Evolutionary conservation across 164 flowering plant genomes (phyloP), one percentile per base, ranked within the genome.

Genomic region (Vitis cinerea): DNA sequence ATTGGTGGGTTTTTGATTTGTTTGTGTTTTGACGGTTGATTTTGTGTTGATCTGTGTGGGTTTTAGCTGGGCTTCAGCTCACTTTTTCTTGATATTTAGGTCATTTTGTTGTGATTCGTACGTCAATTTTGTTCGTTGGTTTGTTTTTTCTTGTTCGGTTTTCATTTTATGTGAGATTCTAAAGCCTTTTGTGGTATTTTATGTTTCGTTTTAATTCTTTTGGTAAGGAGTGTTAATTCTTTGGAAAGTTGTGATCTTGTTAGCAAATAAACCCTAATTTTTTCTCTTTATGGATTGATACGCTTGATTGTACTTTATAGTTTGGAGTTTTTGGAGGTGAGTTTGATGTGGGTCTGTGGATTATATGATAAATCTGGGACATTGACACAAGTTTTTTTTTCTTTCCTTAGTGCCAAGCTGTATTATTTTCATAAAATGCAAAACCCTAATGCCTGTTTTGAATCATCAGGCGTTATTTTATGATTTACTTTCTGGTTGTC

Each of bases 381-480:
- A 70, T 59, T 15, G 1, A 14, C 50, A 27, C 48, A 44, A 11
- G 16, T 59, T 27, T 57, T 3, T 27, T 60, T 10, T 57, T 13
- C 10, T 37, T 14, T 15, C 48, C 10, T 12, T 49, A 37, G 56
- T 49, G 14, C 5, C 10, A 12, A 16, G 29, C 11, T 16, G 8
- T 3, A 11, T 57, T 17, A 65, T 19, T 56, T 31, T 27, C 47
- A 59, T 30, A 8, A 49, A 60, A 68, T 49, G 27, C 13, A 27
- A 74, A 78, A 69, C 81, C 81, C 81, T 78, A 78, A 68, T 65
- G 30, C 1, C 49, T 30, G 31, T 0, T 58, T 62, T 55, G 4
- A 27, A 57, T 23, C 37, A 55, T 9, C 8, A 12, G n/a, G 51
- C 23, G 15, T 65, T 64, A 55, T 65, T 60, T 70, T 19, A 50